Conservation (phyloP, 1,284 basidiomycete species). For the Malassezia equina region DNA sequence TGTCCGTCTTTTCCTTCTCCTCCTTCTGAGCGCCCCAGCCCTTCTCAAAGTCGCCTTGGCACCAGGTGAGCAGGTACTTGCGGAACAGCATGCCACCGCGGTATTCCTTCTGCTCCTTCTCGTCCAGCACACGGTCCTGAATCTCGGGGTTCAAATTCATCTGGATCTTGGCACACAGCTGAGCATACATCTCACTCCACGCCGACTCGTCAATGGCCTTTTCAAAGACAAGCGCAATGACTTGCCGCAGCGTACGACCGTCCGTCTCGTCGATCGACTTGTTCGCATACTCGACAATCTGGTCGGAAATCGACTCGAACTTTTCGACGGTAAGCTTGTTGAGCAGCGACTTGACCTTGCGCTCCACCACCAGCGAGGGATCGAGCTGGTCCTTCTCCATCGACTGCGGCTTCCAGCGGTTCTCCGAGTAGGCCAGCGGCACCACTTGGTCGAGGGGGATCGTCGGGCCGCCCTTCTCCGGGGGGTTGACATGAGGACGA, state of each 20-base stretch:
- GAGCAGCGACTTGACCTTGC: constrained; percentile 83
- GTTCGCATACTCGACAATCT: constrained; percentile 90
- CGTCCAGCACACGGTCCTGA: constrained; percentile 60
- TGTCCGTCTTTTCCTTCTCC: constrained; percentile 49
- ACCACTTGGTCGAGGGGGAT: constrained; percentile 56
- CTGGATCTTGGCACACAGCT: constrained; percentile 85
- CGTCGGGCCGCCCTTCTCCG: constrained; percentile 47
- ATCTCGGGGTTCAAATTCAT: constrained; percentile 75
- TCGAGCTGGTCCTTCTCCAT: constrained; percentile 53
- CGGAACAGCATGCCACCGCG: constrained; percentile 75
- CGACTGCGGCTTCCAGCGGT: constrained; percentile 61
- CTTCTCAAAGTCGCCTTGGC: constrained; percentile 86
- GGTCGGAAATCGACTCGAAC: constrained; percentile 85
- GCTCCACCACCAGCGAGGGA: constrained; percentile 66
- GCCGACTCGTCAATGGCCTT: constrained; percentile 91
- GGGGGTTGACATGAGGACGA: constrained; percentile 41
- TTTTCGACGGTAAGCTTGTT: constrained; percentile 97
- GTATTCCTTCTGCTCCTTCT: constrained; percentile 68
- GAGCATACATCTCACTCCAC: constrained; percentile 94
- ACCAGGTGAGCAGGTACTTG: constrained; percentile 81
- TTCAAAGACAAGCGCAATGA: constrained; percentile 90
- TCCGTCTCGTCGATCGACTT: constrained; percentile 83
- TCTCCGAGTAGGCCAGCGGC: constrained; percentile 66
- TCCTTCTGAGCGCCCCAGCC: constrained; percentile 59
- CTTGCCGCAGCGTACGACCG: constrained; percentile 83